Evolutionary conservation across 306 rosid genomes (phyloP).

Genomic region (Aeschynomene evenia): DNA sequence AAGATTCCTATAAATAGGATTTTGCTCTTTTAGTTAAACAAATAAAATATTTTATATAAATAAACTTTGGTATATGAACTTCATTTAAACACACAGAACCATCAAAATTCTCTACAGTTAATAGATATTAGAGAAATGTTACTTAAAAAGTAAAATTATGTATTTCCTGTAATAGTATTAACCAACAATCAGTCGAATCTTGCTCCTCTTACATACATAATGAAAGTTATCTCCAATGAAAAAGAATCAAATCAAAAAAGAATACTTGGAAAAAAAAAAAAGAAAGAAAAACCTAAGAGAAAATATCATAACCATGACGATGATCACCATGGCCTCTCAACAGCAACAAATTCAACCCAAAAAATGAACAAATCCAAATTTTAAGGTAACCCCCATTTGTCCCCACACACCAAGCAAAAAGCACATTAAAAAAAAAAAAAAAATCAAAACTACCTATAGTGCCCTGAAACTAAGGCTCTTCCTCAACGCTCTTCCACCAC

Average conservation of each 20-base stretch:
- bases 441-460: slow-evolving; percentile 55
- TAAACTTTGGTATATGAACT: too few relatives aligned
- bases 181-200: background rate
- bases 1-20: background rate
- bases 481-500: slow-evolving; percentile 41
- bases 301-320: slow-evolving; percentile 20
- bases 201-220: slow-evolving; percentile 27
- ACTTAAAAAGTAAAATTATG: background rate
- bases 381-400: background rate
- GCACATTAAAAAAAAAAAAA: too few relatives aligned
- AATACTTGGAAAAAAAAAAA: background rate
- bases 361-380: slow-evolving; percentile 14
- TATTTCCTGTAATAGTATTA: slow-evolving; percentile 21
- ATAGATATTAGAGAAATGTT: background rate
- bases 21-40: too few relatives aligned
- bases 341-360: slow-evolving; percentile 18
- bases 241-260: background rate
- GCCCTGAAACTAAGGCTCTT: slow-evolving; percentile 46
- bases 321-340: slow-evolving; percentile 15
- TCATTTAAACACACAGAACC: background rate
- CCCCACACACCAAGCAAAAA: background rate
- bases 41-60: too few relatives aligned
- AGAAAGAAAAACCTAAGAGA: background rate
- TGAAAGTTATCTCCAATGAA: slow-evolving; percentile 2
- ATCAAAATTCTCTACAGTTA: background rate